Evolutionary conservation across 257 asterid species (phyloP).

Genomic region (Misopates orontium): DNA sequence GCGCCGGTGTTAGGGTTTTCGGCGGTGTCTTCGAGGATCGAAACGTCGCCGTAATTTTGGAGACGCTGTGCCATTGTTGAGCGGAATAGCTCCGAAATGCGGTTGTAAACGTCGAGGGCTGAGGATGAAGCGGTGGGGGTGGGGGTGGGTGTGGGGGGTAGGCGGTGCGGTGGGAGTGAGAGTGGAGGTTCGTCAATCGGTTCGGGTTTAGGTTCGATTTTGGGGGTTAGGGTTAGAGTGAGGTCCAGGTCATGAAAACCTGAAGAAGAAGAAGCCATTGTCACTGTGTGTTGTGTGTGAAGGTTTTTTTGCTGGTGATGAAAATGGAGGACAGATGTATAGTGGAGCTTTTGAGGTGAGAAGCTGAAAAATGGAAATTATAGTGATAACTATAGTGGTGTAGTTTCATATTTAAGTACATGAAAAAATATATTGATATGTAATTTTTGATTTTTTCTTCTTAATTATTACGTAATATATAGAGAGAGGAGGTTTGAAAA

Average conservation of each 20-base stretch:
- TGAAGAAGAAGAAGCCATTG: conserved; percentile 28
- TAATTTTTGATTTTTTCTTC: too few relatives aligned
- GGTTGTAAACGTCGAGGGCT: conserved; percentile 31
- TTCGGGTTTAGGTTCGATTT: conserved; percentile 57
- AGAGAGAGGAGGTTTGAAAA: too few relatives aligned
- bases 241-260: conserved; percentile 53
- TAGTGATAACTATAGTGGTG: too few relatives aligned
- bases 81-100: conserved; percentile 48
- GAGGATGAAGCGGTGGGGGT: neutral
- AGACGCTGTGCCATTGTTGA: conserved; percentile 32
- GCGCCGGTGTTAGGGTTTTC: conserved; percentile 47
- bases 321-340: neutral
- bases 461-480: too few relatives aligned
- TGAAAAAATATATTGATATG: too few relatives aligned
- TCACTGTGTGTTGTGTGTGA: too few relatives aligned
- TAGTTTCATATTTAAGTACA: too few relatives aligned
- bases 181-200: conserved; percentile 51
- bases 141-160: conserved; percentile 6
- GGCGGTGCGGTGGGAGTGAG: conserved; percentile 13
- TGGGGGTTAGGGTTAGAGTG: conserved; percentile 31
- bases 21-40: conserved; percentile 23
- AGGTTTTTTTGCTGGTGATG: neutral
- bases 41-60: conserved; percentile 19
- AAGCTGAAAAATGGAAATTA: too few relatives aligned
- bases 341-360: neutral